Percentiles rank a stretch among this genome's conserved stretches.
Conservation (phyloP, 2,329 filamentous ascomycete genomes). For the Ambrosiella beaveri region DNA sequence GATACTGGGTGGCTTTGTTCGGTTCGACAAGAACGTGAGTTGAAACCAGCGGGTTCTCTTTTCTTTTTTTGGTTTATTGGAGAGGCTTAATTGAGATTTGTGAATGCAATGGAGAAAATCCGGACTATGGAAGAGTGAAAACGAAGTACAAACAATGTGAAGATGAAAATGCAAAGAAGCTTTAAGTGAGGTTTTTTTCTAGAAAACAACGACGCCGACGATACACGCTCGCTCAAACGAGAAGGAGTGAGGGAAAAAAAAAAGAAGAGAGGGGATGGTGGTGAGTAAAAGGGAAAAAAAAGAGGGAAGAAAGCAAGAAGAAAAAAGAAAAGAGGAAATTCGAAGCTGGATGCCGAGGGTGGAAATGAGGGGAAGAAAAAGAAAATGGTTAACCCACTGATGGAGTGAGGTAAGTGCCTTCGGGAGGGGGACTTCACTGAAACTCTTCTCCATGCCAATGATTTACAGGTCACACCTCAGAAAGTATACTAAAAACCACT, state of each 20-base stretch:
- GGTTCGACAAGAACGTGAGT: slow-evolving; percentile 4
- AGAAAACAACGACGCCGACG: slow-evolving; percentile 18
- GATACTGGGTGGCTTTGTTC: neutral
- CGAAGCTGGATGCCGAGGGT: slow-evolving; percentile 16
- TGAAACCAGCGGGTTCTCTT: neutral
- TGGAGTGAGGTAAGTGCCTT: no score
- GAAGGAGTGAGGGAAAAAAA: slow-evolving; percentile 19
- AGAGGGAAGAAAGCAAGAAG: slow-evolving; percentile 20
- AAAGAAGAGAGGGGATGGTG: slow-evolving; percentile 20
- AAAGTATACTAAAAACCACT: no score
- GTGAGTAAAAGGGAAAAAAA: slow-evolving; percentile 18
- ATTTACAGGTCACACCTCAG: no score
- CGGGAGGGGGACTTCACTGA: no score
- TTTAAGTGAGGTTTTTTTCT: slow-evolving; percentile 14
- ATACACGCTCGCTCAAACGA: slow-evolving; percentile 18
- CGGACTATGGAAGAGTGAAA: slow-evolving; percentile 8
- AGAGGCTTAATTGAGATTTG: neutral
- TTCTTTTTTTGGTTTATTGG: neutral
- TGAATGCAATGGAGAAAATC: neutral
- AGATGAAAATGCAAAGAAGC: slow-evolving; percentile 14
- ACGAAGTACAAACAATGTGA: slow-evolving; percentile 14
- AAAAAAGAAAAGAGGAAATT: slow-evolving; percentile 16
- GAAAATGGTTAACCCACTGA: slow-evolving; percentile 1
- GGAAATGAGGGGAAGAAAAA: slow-evolving; percentile 15
- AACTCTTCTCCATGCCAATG: no score